Evolutionary conservation across 2,329 filamentous ascomycete species (phyloP).

Genomic region (Nemania diffusa): DNA sequence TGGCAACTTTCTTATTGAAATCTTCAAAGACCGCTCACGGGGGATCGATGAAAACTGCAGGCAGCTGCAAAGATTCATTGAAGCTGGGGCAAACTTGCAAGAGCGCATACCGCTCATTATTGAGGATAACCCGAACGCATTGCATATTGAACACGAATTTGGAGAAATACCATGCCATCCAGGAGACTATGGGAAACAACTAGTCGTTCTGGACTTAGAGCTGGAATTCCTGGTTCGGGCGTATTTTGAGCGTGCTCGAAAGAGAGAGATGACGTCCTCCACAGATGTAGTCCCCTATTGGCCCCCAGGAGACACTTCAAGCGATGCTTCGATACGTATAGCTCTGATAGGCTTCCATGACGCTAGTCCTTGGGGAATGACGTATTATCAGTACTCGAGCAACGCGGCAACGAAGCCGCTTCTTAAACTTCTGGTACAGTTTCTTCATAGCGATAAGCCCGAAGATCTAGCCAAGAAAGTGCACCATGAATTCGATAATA

Average conservation of each 20-base stretch:
- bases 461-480: neutral
- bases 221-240: neutral
- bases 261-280: neutral
- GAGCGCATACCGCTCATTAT: neutral
- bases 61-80: neutral
- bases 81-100: neutral
- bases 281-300: neutral
- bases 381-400: neutral
- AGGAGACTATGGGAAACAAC: too few species aligned
- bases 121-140: neutral
- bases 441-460: neutral
- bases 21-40: neutral
- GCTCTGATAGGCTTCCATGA: neutral
- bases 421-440: neutral
- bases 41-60: neutral
- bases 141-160: neutral
- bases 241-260: neutral
- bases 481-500: neutral
- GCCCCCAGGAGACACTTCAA: neutral
- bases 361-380: neutral
- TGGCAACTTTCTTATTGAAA: neutral
- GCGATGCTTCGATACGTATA: neutral
- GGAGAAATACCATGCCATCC: neutral
- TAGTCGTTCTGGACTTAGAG: neutral
- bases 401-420: neutral